These are phyloP conservation scores for Gyrodon lividus DNA, from an alignment of 768 basidiomycete genomes.

Conservation along the genomic window DNA sequence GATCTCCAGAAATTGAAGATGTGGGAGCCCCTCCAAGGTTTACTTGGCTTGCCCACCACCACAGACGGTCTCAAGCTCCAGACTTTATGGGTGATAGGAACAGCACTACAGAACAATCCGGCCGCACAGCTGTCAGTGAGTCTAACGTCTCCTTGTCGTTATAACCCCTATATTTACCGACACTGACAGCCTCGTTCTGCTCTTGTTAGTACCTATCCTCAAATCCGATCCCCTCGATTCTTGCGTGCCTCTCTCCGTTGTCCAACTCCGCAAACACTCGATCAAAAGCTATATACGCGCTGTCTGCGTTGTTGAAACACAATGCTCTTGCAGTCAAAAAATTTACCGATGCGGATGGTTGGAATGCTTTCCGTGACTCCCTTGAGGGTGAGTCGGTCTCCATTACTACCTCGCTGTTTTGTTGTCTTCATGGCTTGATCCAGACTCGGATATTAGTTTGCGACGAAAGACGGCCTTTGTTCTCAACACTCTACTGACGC, in stretches of 20 bases:
- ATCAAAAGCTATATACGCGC: constrained; percentile 79
- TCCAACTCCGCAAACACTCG: constrained; percentile 53
- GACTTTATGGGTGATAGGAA: constrained; percentile 84
- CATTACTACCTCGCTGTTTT: neutral
- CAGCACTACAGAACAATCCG: constrained; percentile 88
- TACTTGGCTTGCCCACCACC: constrained; percentile 54
- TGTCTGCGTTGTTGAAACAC: constrained; percentile 80
- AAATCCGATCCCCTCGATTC: constrained; percentile 63
- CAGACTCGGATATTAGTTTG: constrained; percentile 76
- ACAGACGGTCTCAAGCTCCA: constrained; percentile 64
- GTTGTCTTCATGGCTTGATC: constrained; percentile 3
- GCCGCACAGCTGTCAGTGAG: constrained; percentile 73
- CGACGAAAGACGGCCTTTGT: constrained; percentile 81
- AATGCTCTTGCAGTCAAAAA: constrained; percentile 61
- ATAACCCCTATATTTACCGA: neutral
- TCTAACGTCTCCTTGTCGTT: constrained; percentile 12
- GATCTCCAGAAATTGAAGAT: constrained; percentile 75
- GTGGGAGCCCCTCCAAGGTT: constrained; percentile 72
- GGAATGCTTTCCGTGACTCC: constrained; percentile 57
- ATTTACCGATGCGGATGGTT: constrained; percentile 56
- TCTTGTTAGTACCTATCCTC: constrained; percentile 54
- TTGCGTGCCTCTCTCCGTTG: constrained; percentile 59
- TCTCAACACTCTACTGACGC: constrained; percentile 65
- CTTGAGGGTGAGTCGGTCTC: constrained; percentile 51
- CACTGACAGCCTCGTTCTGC: constrained; percentile 4